Base-by-base conservation (phyloP, 768 basidiomycete species). In the Pholiota microspora region DNA sequence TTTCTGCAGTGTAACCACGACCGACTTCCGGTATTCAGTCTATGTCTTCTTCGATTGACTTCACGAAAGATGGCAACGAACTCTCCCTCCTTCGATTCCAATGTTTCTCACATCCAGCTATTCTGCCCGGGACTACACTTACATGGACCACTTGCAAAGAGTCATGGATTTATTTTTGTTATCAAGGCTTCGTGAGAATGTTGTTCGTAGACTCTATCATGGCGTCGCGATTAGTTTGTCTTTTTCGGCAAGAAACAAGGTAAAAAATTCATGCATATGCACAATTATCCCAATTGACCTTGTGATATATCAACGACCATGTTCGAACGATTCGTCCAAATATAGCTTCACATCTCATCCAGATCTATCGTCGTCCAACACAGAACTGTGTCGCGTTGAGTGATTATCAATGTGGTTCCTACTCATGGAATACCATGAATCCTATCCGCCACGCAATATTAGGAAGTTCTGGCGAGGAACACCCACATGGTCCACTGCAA, bases 101-200 rank as follows among this genome's bases (percentile, higher is more conserved):
- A 16, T 10, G 23, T 42, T 40, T 42, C 40, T 21, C 40, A 42
- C 40, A 42, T 42, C 40, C 21, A 42, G 21, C 40, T 42, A 42
- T 42, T 42, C 40, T 18, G 40, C 40, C 40, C 40, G 40, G 23
- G 36, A 16, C 36, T 18, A 38, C 36, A 32, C 31, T 34, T 31
- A 34, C 35, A 47, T 44, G 34, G 13, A 36, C 49, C 49, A 31
- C 29, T 12, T 31, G 10, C 16, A n/a, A 28, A 45, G 29, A 27
- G 29, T 48, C 25, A 47, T 7, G 13, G 34, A 16, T 49, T 62
- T 64, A 64, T 63, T 64, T 62, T 64, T 64, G 62, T 62, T 64
- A 59, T 64, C 64, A 54, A 45, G 21, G 40, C 31, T 40, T 53
- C 54, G 65, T 55, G 45, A 48, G 54, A 54, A 13, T 42, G 21